phyloP scores from a whole-genome alignment of 2,329 filamentous ascomycete species.

The Septoria petroselini region DNA sequence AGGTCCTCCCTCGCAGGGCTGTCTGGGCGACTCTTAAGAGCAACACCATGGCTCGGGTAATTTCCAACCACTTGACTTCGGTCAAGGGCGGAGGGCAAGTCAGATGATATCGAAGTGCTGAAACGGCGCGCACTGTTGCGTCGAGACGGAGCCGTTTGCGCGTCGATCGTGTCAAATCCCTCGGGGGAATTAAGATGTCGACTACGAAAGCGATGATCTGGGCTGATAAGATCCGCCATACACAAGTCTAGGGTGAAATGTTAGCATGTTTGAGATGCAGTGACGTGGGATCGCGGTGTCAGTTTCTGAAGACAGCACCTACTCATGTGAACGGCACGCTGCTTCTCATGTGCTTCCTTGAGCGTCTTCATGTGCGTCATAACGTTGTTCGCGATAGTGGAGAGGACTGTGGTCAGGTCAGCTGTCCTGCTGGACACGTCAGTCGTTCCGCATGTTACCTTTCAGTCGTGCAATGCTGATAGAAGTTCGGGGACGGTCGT shows the following conservation, averaged over 20 bases:
- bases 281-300: too few species aligned
- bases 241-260: slow-evolving; percentile 20
- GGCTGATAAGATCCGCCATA: slow-evolving; percentile 29
- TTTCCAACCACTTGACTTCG: too few species aligned
- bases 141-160: too few species aligned
- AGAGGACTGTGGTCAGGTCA: slow-evolving; percentile 19
- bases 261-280: too few species aligned
- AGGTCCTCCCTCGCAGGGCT: too few species aligned
- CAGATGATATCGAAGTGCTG: too few species aligned
- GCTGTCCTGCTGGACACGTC: background rate
- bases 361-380: slow-evolving; percentile 37
- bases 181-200: slow-evolving; percentile 14
- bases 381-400: slow-evolving; percentile 49
- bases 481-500: slow-evolving; percentile 53
- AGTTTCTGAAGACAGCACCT: too few species aligned
- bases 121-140: too few species aligned
- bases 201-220: slow-evolving; percentile 23
- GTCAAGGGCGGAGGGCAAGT: too few species aligned
- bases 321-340: slow-evolving; percentile 27
- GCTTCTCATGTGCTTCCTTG: slow-evolving; percentile 37
- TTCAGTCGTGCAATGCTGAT: slow-evolving; percentile 19
- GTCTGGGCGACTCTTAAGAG: too few species aligned
- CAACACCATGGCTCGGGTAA: too few species aligned
- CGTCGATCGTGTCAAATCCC: background rate
- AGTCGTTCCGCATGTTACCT: slow-evolving; percentile 4